Evolutionary conservation across 2,329 filamentous ascomycete genomes (phyloP).

Genomic region (Arthrinium phaeospermum): DNA sequence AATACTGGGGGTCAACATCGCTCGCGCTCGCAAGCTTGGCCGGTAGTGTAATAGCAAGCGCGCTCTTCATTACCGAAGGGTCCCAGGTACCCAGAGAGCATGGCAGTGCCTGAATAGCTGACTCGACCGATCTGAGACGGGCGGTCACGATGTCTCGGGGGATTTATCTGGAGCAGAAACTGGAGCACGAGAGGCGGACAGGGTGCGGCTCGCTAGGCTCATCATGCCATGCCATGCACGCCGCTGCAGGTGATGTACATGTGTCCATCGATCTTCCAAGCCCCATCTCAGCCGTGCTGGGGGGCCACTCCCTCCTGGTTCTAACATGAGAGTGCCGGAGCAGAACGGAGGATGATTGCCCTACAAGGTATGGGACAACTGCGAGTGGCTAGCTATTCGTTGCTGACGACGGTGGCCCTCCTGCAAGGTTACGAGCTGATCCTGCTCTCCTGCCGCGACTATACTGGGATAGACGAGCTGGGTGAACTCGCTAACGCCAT

Average conservation of each 20-base stretch:
- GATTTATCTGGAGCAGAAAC: neutral
- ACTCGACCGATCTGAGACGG: constrained; percentile 11
- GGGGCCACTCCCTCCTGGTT: neutral
- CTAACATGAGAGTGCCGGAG: neutral
- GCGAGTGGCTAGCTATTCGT: neutral
- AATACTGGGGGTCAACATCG: neutral
- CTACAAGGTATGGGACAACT: neutral
- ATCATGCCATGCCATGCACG: constrained; percentile 10
- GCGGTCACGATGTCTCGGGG: constrained; percentile 11
- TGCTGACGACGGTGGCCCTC: neutral
- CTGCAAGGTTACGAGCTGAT: neutral
- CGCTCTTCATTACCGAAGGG: neutral
- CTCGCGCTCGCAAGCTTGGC: neutral
- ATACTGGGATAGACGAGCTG: constrained; percentile 1
- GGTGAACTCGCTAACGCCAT: neutral
- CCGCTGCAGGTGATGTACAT: neutral
- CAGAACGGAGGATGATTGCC: constrained; percentile 8
- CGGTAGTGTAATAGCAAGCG: neutral
- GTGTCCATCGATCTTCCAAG: neutral
- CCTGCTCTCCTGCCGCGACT: neutral
- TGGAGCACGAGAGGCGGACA: neutral
- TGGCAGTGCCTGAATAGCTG: neutral
- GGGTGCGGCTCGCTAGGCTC: neutral
- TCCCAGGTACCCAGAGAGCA: neutral
- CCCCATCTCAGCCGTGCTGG: neutral